phyloP scores from a whole-genome alignment of 148 eudicot species.

The Vaccinium macrocarpon region DNA sequence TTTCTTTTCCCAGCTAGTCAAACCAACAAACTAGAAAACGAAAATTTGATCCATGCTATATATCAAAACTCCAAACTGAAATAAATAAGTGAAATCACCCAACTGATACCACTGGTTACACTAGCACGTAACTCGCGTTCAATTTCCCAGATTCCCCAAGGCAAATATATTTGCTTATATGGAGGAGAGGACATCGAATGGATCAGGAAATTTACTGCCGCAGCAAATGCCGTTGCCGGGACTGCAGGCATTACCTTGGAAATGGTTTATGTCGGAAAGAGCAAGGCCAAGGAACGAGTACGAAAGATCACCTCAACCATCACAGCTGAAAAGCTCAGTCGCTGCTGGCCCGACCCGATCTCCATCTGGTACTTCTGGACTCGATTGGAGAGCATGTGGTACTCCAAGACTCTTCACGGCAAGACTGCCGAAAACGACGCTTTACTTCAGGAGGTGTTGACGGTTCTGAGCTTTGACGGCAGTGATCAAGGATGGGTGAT shows the following conservation, averaged over 20 bases:
- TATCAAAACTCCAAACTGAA: not conserved
- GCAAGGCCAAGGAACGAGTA: constrained; percentile 54
- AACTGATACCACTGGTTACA: not conserved
- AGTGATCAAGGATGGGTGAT: constrained; percentile 82
- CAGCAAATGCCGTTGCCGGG: constrained; percentile 37
- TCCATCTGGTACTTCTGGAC: constrained; percentile 84
- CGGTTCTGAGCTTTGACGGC: constrained; percentile 64
- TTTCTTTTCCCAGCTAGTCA: not conserved
- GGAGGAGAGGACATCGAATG: constrained; percentile 86
- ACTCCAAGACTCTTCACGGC: constrained; percentile 67
- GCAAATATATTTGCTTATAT: constrained; percentile 60
- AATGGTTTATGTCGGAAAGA: constrained; percentile 77
- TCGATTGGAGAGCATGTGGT: constrained; percentile 80
- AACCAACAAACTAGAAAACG: not conserved
- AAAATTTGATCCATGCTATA: not conserved
- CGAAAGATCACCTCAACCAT: constrained; percentile 31
- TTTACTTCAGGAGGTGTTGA: constrained; percentile 38
- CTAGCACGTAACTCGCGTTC: not conserved
- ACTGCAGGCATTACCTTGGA: constrained; percentile 43
- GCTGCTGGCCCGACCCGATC: constrained; percentile 41
- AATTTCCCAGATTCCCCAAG: constrained; percentile 40
- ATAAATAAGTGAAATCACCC: not conserved
- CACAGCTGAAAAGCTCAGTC: constrained; percentile 34
- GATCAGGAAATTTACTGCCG: constrained; percentile 48
- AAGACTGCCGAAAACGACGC: constrained; percentile 43